Percentiles rank a stretch among this genome's conserved stretches.
phyloP scores from a whole-genome alignment of 2,329 filamentous ascomycete genomes.

The Rhynchosporium agropyri region DNA sequence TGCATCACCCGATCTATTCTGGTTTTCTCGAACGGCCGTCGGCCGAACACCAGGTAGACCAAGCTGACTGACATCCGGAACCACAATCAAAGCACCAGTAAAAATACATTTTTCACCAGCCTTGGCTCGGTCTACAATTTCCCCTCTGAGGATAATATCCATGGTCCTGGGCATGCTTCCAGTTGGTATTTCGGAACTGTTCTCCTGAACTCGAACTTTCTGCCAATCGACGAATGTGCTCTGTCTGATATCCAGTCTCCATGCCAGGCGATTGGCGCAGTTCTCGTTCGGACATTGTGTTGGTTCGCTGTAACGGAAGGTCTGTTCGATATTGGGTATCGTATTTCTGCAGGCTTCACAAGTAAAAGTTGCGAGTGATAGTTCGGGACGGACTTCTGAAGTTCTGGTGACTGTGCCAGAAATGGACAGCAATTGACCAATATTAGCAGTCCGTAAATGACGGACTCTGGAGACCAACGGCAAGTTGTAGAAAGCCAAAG shows the following conservation, averaged over 20 bases:
- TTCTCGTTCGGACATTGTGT: slow-evolving; percentile 88
- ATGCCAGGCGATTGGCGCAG: slow-evolving; percentile 88
- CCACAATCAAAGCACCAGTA: slow-evolving; percentile 92
- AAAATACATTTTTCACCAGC: slow-evolving; percentile 98
- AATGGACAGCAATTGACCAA: slow-evolving; percentile 91
- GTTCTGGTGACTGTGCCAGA: slow-evolving; percentile 96
- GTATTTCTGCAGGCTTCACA: slow-evolving; percentile 86
- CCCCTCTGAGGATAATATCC: slow-evolving; percentile 93
- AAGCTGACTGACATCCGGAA: slow-evolving; percentile 94
- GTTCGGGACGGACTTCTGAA: slow-evolving; percentile 92
- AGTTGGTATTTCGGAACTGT: slow-evolving; percentile 96
- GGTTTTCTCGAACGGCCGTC: slow-evolving; percentile 82
- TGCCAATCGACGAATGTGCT: slow-evolving; percentile 99
- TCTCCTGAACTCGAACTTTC: slow-evolving; percentile 97
- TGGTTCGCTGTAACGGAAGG: slow-evolving; percentile 95
- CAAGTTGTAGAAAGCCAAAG: slow-evolving; percentile 75
- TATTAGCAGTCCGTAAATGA: slow-evolving; percentile 77
- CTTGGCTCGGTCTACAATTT: slow-evolving; percentile 97
- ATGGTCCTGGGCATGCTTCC: slow-evolving; percentile 98
- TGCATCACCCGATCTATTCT: slow-evolving; percentile 75
- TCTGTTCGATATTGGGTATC: slow-evolving; percentile 92
- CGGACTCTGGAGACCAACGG: slow-evolving; percentile 48
- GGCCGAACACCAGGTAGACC: slow-evolving; percentile 83
- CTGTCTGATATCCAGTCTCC: slow-evolving; percentile 94
- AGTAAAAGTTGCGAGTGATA: slow-evolving; percentile 88